phyloP scores from a whole-genome alignment of 179 eudicot species.

The Monotropa hypopitys region DNA sequence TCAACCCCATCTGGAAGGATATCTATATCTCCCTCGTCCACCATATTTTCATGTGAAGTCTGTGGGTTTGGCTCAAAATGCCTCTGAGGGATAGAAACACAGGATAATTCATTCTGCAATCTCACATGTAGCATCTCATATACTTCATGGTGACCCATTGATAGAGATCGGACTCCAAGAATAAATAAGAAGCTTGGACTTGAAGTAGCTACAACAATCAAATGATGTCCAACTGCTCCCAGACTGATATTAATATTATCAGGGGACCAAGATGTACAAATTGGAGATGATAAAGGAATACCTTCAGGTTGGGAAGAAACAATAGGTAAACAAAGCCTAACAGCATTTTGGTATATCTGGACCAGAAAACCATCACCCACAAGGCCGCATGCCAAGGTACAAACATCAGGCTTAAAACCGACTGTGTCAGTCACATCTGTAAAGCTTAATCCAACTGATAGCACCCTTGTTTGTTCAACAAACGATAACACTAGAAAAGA shows the following conservation, averaged over 20 bases:
- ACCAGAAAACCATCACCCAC: constrained; percentile 60
- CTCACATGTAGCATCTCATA: constrained; percentile 62
- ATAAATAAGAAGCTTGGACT: constrained; percentile 68
- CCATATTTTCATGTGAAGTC: constrained; percentile 11
- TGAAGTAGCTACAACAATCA: constrained; percentile 74
- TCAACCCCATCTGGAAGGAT: constrained; percentile 36
- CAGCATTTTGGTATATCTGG: constrained; percentile 71
- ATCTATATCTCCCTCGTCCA: constrained; percentile 8
- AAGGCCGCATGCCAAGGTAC: constrained; percentile 91
- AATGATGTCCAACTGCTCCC: constrained; percentile 67
- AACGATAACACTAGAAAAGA: constrained; percentile 87
- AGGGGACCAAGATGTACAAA: constrained; percentile 68
- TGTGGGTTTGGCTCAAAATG: constrained; percentile 20
- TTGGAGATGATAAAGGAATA: constrained; percentile 41
- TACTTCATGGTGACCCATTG: constrained; percentile 42
- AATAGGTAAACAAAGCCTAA: constrained; percentile 68
- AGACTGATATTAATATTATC: constrained; percentile 54
- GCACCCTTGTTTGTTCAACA: constrained; percentile 94
- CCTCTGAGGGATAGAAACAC: constrained; percentile 68
- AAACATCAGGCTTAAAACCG: constrained; percentile 79
- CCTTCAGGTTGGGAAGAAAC: constrained; percentile 49
- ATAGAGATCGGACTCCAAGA: constrained; percentile 51
- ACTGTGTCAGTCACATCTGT: constrained; percentile 86
- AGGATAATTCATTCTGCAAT: constrained; percentile 74
- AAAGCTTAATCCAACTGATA: constrained; percentile 91